Evolutionary conservation across 2,329 filamentous ascomycete species (phyloP).

Genomic region (Dendryphion nanum): DNA sequence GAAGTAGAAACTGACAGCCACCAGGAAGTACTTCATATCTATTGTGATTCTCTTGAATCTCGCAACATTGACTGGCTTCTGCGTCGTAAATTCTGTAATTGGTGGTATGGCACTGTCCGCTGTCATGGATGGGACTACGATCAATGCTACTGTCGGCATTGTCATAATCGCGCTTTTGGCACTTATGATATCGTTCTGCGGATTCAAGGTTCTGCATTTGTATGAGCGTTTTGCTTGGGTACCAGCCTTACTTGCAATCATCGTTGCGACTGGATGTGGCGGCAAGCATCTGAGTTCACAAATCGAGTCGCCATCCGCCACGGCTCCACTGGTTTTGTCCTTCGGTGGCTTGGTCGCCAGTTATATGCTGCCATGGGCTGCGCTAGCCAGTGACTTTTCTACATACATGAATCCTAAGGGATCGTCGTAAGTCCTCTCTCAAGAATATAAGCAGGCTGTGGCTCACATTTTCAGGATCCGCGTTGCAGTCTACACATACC

Average conservation of each 20-base stretch:
- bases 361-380: conserved; percentile 63
- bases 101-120: conserved; percentile 52
- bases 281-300: conserved; percentile 53
- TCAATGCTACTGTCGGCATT: conserved; percentile 59
- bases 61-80: conserved; percentile 63
- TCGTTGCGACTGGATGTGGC: conserved; percentile 56
- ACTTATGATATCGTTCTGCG: conserved; percentile 62
- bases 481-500: conserved; percentile 58
- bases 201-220: conserved; percentile 55
- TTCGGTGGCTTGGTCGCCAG: conserved; percentile 63
- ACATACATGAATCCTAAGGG: conserved; percentile 60
- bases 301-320: conserved; percentile 41
- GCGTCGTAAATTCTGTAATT: conserved; percentile 60
- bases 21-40: conserved; percentile 52
- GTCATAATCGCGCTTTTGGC: conserved; percentile 59
- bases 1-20: not conserved
- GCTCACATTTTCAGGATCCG: conserved; percentile 18
- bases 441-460: not conserved
- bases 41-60: conserved; percentile 63
- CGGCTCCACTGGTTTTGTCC: conserved; percentile 50
- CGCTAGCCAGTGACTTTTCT: conserved; percentile 59
- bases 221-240: conserved; percentile 61
- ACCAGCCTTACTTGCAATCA: conserved; percentile 54
- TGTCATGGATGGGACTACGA: conserved; percentile 30
- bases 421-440: conserved; percentile 43